phyloP scores from a whole-genome alignment of 495 filamentous ascomycete species.

The Lasiosphaeria miniovina region DNA sequence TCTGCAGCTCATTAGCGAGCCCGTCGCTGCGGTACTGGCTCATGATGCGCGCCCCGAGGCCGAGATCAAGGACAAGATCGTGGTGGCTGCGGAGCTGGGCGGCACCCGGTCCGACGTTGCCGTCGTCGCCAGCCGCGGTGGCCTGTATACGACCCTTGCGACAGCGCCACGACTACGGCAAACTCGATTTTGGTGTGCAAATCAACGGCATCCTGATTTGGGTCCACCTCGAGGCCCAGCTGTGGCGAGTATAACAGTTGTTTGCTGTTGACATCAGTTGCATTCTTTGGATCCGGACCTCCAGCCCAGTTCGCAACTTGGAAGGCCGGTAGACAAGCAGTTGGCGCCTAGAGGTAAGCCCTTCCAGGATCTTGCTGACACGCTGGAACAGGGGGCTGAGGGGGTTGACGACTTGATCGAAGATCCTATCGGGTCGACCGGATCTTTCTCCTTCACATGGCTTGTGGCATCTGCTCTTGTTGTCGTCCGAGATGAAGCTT shows the following conservation, averaged over 20 bases:
- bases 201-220: conserved; percentile 48
- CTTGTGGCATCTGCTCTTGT: no score
- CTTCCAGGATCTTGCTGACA: conserved; percentile 33
- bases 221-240: conserved; percentile 45
- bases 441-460: no score
- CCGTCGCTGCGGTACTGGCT: conserved; percentile 84
- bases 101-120: conserved; percentile 90
- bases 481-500: no score
- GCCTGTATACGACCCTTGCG: conserved; percentile 93
- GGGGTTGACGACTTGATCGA: conserved; percentile 27
- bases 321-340: conserved; percentile 37
- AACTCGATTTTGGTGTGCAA: no score
- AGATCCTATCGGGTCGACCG: not conserved
- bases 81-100: conserved; percentile 90
- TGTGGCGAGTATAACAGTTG: conserved; percentile 41
- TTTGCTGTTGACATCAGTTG: conserved; percentile 37
- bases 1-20: conserved; percentile 91
- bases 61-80: conserved; percentile 74
- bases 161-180: conserved; percentile 95
- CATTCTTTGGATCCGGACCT: conserved; percentile 33
- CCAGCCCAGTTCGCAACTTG: conserved; percentile 8
- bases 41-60: conserved; percentile 85
- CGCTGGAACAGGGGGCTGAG: conserved; percentile 25
- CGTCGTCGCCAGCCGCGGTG: conserved; percentile 83
- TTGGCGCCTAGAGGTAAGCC: conserved; percentile 32